Evolutionary conservation across 306 rosid species (phyloP), one percentile per base, ranked within the genome.

Genomic region (Macrotyloma uniflorum): DNA sequence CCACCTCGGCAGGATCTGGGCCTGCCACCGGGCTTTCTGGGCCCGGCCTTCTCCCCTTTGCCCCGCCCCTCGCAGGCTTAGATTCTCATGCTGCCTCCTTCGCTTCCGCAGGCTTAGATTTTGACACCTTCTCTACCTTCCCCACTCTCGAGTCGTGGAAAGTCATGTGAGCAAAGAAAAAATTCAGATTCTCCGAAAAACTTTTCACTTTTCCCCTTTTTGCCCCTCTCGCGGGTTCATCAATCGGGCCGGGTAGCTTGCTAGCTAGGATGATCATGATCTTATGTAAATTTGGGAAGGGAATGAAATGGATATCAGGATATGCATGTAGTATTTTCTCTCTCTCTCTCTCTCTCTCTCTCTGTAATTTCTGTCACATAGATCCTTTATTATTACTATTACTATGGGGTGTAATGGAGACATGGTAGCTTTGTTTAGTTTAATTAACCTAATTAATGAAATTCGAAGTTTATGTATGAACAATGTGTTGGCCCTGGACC

Each of bases 61-160:
- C 76, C 1, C 61, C 74, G 6, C 84, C 69, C 0, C 66, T 73
- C 0, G 43, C 75, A 6, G 87, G 59, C 0, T 59, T 72, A 0
- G 82, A 72, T 9, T 74, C 67, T 19, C 24, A 32, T 4, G 51
- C 71, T 5, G 43, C 51, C 42, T 42, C 82, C 36, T 64, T 82
- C 15, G 47, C 63, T 16, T 65, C 82, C 6, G 83, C 79, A 3
- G 92, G 83, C 9, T 88, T 82, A 6, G 98, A 89, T 78, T 95
- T 91, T 81, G 97, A 89, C 43, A 68, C 87, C 5, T 91, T 82
- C 58, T 67, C 96, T 5, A 86, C 83, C 81, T 95, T 91, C 75
- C 98, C 98, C 20, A 95, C 98, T 35, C 78, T 95, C 1, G 98
- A 95, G 42, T 94, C 98, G 11, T 91, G 98, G 98, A 92, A 94